A percentile compares a stretch with the other conserved stretches of the same genome.
These are phyloP conservation scores for Termitomyces heimii DNA, from an alignment of 768 basidiomycete genomes.

Conservation along the genomic window DNA sequence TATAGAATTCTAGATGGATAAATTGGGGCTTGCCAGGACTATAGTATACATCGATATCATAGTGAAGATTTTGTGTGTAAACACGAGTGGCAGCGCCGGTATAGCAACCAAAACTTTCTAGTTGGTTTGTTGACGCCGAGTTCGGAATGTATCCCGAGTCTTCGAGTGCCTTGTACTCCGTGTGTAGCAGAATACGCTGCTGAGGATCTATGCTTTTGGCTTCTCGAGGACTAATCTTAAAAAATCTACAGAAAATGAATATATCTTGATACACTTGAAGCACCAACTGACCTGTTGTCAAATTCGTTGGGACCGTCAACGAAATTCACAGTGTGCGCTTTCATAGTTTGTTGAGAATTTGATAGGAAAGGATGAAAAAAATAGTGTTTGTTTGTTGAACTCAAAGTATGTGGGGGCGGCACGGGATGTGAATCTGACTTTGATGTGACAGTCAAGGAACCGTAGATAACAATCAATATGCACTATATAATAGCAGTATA, in stretches of 20 bases:
- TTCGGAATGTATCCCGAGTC: conserved; percentile 65
- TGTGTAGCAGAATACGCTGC: conserved; percentile 61
- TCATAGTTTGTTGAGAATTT: conserved; percentile 35
- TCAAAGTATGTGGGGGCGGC: too few species aligned
- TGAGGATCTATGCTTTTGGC: conserved; percentile 76
- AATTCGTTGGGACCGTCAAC: conserved; percentile 50
- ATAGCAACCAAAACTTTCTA: conserved; percentile 56
- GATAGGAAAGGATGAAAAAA: too few species aligned
- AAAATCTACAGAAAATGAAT: conserved; percentile 34
- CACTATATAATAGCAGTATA: too few species aligned
- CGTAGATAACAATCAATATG: too few species aligned
- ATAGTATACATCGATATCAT: conserved; percentile 66
- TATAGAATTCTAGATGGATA: neutral
- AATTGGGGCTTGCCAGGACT: conserved; percentile 43
- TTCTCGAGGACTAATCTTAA: conserved; percentile 69
- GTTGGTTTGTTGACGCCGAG: conserved; percentile 42
- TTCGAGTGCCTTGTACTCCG: conserved; percentile 64
- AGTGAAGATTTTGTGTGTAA: conserved; percentile 57
- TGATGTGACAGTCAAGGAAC: too few species aligned
- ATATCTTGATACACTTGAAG: neutral
- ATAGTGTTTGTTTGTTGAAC: too few species aligned
- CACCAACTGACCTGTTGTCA: conserved; percentile 41
- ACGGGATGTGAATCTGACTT: too few species aligned
- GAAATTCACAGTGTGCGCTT: conserved; percentile 59
- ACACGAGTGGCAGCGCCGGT: conserved; percentile 68